phyloP scores from a whole-genome alignment of 1,139 yeast genomes.

The Yamadazyma aaseri region DNA sequence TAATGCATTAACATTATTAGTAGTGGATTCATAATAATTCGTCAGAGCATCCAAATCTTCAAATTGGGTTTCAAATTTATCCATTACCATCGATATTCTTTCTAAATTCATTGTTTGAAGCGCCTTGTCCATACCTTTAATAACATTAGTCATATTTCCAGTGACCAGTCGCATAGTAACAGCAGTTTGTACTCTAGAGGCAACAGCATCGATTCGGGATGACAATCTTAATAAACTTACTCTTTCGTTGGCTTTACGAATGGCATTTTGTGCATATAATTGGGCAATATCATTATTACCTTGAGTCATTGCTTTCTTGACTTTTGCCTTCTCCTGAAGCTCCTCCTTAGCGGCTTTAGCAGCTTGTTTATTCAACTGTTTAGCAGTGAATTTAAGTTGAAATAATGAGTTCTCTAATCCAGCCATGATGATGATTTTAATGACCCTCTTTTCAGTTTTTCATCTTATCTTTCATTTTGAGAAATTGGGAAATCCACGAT shows the following conservation, averaged over 20 bases:
- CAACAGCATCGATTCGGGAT: slow-evolving; percentile 92
- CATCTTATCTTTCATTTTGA: not conserved
- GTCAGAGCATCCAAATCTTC: slow-evolving; percentile 95
- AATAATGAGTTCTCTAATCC: slow-evolving; percentile 49
- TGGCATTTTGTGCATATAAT: slow-evolving; percentile 93
- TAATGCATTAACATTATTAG: slow-evolving; percentile 84
- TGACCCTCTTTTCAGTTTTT: not conserved
- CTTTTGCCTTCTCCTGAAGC: slow-evolving; percentile 79
- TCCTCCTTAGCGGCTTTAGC: slow-evolving; percentile 90
- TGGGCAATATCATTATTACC: slow-evolving; percentile 93
- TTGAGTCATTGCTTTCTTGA: slow-evolving; percentile 82
- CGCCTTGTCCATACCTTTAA: slow-evolving; percentile 95
- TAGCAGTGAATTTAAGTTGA: slow-evolving; percentile 79
- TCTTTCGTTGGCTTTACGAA: slow-evolving; percentile 85
- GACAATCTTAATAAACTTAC: slow-evolving; percentile 79
- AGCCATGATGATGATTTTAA: slow-evolving; percentile 30
- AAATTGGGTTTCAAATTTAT: slow-evolving; percentile 92
- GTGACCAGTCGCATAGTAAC: slow-evolving; percentile 95
- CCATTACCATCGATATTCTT: slow-evolving; percentile 91
- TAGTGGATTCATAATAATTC: slow-evolving; percentile 87
- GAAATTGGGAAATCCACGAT: not conserved
- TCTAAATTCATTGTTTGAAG: slow-evolving; percentile 95
- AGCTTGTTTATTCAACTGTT: slow-evolving; percentile 88
- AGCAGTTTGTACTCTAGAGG: slow-evolving; percentile 94
- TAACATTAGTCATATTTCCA: slow-evolving; percentile 90